These are phyloP conservation scores for Bombardia bombarda DNA, from an alignment of 495 filamentous ascomycete genomes.

Conservation along the genomic window DNA sequence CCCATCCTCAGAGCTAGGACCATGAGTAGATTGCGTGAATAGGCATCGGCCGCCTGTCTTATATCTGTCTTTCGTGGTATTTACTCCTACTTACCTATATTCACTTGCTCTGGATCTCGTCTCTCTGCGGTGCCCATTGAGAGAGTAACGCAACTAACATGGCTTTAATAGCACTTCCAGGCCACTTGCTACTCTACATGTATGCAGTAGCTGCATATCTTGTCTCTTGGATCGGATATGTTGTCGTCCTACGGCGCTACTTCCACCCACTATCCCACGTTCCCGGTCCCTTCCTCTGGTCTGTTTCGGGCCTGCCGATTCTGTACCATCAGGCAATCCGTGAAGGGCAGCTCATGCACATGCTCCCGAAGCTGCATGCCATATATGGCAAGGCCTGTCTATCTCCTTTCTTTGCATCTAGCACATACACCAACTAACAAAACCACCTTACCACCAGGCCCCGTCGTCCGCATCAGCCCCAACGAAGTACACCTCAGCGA, in stretches of 20 bases:
- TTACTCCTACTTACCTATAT: no score
- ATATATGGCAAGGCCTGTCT: constrained; percentile 4
- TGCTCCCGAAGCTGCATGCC: constrained; percentile 4
- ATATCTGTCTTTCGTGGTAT: no score
- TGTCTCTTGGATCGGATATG: neutral
- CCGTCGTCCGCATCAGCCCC: constrained; percentile 31
- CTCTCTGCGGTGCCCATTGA: no score
- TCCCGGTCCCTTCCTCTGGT: constrained; percentile 14
- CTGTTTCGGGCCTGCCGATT: constrained; percentile 6
- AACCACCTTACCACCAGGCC: neutral
- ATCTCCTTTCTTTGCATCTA: neutral
- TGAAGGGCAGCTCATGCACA: constrained; percentile 11
- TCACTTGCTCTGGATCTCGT: no score
- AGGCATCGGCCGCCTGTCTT: no score
- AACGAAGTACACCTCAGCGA: constrained; percentile 33
- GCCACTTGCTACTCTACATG: neutral
- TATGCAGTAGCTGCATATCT: neutral
- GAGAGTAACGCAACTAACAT: no score
- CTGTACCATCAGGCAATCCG: constrained; percentile 10
- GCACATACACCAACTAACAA: neutral
- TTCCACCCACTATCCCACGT: constrained; percentile 21
- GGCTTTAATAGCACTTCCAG: neutral
- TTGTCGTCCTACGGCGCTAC: constrained; percentile 17
- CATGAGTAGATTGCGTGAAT: no score
- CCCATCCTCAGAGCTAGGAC: no score